A percentile compares a stretch with the other conserved stretches of the same genome.
Evolutionary conservation across 345 rosid genomes (phyloP).

Genomic region (Eucalyptus marginata): DNA sequence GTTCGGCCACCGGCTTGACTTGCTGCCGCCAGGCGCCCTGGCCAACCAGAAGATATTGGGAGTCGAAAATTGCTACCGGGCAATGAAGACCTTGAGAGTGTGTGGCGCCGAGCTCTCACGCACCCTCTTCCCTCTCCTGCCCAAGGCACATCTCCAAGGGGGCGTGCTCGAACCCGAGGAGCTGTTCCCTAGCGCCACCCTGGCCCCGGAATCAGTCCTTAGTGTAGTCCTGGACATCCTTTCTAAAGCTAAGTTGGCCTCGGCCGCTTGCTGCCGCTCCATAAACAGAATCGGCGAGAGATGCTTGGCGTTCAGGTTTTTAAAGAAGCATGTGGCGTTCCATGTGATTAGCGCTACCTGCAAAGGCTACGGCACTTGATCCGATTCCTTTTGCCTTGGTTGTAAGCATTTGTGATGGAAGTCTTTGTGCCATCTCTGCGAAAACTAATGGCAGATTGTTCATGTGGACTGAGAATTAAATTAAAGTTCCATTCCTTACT

Average conservation of each 20-base stretch:
- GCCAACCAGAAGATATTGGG: neutral
- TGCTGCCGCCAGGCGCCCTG: neutral
- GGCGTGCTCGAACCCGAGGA: neutral
- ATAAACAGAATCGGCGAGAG: neutral
- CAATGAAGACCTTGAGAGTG: neutral
- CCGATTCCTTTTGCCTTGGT: neutral
- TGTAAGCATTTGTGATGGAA: neutral
- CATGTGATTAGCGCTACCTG: neutral
- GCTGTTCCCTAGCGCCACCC: neutral
- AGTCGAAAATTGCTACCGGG: neutral
- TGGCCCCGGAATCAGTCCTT: neutral
- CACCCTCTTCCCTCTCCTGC: neutral
- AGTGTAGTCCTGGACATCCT: neutral
- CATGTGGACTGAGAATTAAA: neutral
- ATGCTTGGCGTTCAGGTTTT: neutral
- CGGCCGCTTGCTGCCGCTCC: neutral
- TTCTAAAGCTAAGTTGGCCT: neutral
- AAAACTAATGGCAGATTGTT: neutral
- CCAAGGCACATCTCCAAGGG: neutral
- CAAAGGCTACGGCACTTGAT: neutral
- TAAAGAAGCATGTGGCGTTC: neutral
- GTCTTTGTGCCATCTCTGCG: neutral
- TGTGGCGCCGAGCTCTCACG: rapidly evolving
- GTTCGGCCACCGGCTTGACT: neutral
- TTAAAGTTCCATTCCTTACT: neutral